Percentiles rank a stretch among this genome's conserved stretches.
phyloP scores from a whole-genome alignment of 352 stramenopile genomes.

The Blastocystis sp. region DNA sequence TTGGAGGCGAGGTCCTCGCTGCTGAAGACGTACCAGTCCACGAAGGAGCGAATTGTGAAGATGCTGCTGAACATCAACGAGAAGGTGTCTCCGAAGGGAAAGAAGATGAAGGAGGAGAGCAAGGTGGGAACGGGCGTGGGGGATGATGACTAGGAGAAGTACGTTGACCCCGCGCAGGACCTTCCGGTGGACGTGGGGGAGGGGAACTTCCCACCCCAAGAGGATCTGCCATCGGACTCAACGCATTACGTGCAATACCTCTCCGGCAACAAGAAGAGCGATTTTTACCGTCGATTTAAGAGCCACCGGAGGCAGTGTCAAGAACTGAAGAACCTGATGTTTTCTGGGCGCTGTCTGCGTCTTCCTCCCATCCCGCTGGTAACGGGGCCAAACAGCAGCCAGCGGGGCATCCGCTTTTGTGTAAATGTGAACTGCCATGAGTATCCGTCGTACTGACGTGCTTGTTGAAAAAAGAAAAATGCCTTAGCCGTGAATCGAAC shows the following conservation, averaged over 20 bases:
- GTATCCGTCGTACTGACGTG: conserved; percentile 36
- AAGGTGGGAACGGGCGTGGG: not conserved
- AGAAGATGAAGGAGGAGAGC: conserved; percentile 41
- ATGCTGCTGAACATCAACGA: conserved; percentile 67
- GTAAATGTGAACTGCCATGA: conserved; percentile 49
- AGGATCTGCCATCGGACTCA: not conserved
- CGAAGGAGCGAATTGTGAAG: conserved; percentile 25
- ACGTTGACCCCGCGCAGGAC: not conserved
- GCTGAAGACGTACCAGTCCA: not conserved
- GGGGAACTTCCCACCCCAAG: not conserved
- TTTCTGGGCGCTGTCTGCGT: not conserved
- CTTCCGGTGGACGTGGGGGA: not conserved
- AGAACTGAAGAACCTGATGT: not conserved
- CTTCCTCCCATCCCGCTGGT: conserved; percentile 16
- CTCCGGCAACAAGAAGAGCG: conserved; percentile 46
- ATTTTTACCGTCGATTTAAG: conserved; percentile 21
- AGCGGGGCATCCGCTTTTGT: conserved; percentile 20
- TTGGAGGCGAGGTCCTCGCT: not conserved
- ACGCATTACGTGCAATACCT: conserved; percentile 52
- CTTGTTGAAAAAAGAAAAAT: not conserved
- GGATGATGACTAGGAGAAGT: conserved; percentile 12
- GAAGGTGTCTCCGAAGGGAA: conserved; percentile 1
- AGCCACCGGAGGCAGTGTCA: not conserved
- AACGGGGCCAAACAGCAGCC: not conserved
- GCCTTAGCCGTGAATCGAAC: not conserved